phyloP scores from a whole-genome alignment of 768 basidiomycete species.

The Chalciporus chontae region DNA sequence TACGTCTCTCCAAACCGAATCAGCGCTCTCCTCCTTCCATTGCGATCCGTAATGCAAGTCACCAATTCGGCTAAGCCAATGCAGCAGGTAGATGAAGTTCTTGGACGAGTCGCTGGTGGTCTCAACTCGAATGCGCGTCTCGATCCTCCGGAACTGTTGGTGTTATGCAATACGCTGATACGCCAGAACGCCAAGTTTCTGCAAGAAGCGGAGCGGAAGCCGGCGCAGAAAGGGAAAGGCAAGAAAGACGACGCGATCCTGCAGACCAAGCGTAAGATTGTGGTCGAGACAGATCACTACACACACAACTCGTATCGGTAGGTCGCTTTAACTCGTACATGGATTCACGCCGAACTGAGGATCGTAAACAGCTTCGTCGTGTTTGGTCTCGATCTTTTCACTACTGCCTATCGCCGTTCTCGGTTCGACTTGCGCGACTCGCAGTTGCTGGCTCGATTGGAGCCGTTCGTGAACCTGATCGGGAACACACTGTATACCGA shows the following conservation, averaged over 20 bases:
- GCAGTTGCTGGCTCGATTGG: slow-evolving; percentile 75
- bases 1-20: slow-evolving; percentile 75
- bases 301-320: slow-evolving; percentile 86
- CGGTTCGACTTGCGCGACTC: slow-evolving; percentile 81
- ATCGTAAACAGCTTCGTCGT: slow-evolving; percentile 63
- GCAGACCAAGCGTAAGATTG: slow-evolving; percentile 67
- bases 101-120: slow-evolving; percentile 78
- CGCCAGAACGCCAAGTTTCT: slow-evolving; percentile 89
- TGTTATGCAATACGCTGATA: slow-evolving; percentile 85
- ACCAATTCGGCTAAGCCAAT: slow-evolving; percentile 79
- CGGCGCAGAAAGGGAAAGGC: slow-evolving; percentile 30
- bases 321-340: slow-evolving; percentile 12
- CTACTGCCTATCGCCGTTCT: slow-evolving; percentile 80
- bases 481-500: slow-evolving; percentile 91
- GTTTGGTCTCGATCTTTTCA: slow-evolving; percentile 89
- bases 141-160: slow-evolving; percentile 64
- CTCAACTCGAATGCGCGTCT: slow-evolving; percentile 80
- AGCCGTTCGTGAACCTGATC: slow-evolving; percentile 80
- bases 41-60: slow-evolving; percentile 81
- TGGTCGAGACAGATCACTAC: slow-evolving; percentile 62
- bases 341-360: slow-evolving; percentile 1
- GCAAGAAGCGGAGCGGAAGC: slow-evolving; percentile 47
- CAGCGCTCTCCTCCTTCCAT: slow-evolving; percentile 69
- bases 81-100: slow-evolving; percentile 82
- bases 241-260: slow-evolving; percentile 63